Percentiles rank a stretch among this genome's conserved stretches.
These are phyloP conservation scores for Eutrema yunnanense DNA, from an alignment of 345 rosid genomes.

Conservation along the genomic window DNA sequence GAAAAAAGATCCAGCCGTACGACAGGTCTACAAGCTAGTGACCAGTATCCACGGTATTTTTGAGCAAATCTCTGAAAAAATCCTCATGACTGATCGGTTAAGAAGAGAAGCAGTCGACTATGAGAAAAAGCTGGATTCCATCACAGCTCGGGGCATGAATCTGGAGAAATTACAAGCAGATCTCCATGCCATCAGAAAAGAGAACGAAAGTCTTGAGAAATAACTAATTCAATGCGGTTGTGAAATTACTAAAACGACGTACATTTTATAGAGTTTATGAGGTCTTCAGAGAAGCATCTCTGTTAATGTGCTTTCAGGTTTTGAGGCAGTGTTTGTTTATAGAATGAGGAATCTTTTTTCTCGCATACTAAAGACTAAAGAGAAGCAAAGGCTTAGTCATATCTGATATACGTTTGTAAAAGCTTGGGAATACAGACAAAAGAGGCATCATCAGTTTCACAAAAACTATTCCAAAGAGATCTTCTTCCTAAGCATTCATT, in stretches of 20 bases:
- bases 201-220: conserved; percentile 50
- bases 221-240: neutral
- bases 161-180: conserved; percentile 55
- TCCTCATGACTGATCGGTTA: conserved; percentile 52
- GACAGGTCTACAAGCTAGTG: conserved; percentile 67
- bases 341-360: neutral
- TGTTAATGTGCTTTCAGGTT: neutral
- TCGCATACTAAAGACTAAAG: neutral
- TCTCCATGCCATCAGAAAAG: conserved; percentile 48
- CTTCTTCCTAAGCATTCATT: neutral
- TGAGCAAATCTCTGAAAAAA: conserved; percentile 64
- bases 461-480: conserved; percentile 8
- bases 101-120: conserved; percentile 59
- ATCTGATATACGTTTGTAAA: neutral
- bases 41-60: conserved; percentile 68
- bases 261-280: neutral
- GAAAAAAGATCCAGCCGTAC: conserved; percentile 55
- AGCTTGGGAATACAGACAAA: neutral
- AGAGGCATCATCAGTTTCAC: neutral
- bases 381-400: neutral
- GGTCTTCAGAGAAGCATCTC: neutral
- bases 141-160: conserved; percentile 49
- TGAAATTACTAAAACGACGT: neutral
- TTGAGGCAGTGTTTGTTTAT: neutral
- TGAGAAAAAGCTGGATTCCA: conserved; percentile 64